Evolutionary conservation across 257 asterid species (phyloP), one percentile per base, ranked within the genome.

Genomic region (Anisodus acutangulus): DNA sequence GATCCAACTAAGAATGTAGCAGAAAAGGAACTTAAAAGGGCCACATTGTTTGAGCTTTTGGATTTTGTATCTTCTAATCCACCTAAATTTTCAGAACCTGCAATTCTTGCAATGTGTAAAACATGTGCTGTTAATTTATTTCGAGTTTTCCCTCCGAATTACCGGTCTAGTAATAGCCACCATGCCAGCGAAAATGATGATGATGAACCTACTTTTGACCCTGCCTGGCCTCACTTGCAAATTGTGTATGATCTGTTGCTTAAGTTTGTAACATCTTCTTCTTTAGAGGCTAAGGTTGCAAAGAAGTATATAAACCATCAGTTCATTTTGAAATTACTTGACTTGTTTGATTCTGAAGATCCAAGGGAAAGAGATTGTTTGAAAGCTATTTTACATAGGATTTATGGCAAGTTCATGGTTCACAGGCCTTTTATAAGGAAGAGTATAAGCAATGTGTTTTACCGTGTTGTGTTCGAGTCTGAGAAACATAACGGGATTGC

Each of bases 361-460:
- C 98, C 98, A 15, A 91, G 98, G 63, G 98, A 95, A 86, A 90
- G 97, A 91, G 98, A 93, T 10, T 92, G 94, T 58, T 80, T 94
- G 86, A 95, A 94, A 85, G 93, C 94, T 22, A 92, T 94, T 84
- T 82, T 95, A 82, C 98, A 95, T 85, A 90, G 95, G 91, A 89
- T 95, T 45, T 95, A 95, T 82, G 97, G 98, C 81, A 95, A 93
- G 84, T 94, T 95, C 76, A 94, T 91, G 93, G 90, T 91, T 31
- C 98, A 95, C 67, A 81, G 97, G 54, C 94, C 98, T 2, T 95
- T 93, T 90, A 93, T 95, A 78, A 85, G 99, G 78, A 93, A 91
- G 85, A 74, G 89, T 9, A 89, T 95, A 55, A 90, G 93, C 91
- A 90, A 92, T 76, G 92, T 95, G 87, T 93, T 95, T 76, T 90